phyloP scores from a whole-genome alignment of 2,329 filamentous ascomycete species.

The Ophiostoma pallidulum region DNA sequence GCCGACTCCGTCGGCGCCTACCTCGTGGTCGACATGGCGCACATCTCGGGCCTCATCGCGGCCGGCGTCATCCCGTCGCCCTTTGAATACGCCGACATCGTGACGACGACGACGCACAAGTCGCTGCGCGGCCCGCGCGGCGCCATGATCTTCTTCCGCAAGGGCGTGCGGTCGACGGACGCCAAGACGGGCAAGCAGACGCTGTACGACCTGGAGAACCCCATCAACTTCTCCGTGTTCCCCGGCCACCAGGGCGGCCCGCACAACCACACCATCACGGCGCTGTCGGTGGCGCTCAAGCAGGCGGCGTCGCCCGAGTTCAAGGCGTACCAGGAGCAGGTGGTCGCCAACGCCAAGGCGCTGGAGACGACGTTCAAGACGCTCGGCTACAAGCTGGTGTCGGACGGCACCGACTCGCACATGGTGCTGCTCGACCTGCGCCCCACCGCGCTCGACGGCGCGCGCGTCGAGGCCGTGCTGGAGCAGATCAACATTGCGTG shows the following conservation, averaged over 20 bases:
- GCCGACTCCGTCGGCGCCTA: slow-evolving; percentile 90
- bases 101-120: slow-evolving; percentile 99
- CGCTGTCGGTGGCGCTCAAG: slow-evolving; percentile 86
- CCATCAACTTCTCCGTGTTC: slow-evolving; percentile 99
- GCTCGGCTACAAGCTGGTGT: slow-evolving; percentile 88
- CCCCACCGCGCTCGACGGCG: slow-evolving; percentile 77
- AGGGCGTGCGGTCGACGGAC: slow-evolving; percentile 83
- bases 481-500: slow-evolving; percentile 98
- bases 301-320: slow-evolving; percentile 88
- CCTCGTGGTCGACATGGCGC: slow-evolving; percentile 94
- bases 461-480: slow-evolving; percentile 88
- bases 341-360: slow-evolving; percentile 87
- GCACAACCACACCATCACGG: slow-evolving; percentile 99
- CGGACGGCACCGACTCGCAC: slow-evolving; percentile 94
- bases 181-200: slow-evolving; percentile 84
- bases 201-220: slow-evolving; percentile 85
- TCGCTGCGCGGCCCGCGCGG: slow-evolving; percentile 93
- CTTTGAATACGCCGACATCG: slow-evolving; percentile 86
- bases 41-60: slow-evolving; percentile 93
- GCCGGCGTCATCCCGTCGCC: slow-evolving; percentile 89
- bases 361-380: slow-evolving; percentile 76
- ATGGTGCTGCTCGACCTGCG: slow-evolving; percentile 94
- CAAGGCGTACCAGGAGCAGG: slow-evolving; percentile 86
- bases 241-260: slow-evolving; percentile 97
- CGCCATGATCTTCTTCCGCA: slow-evolving; percentile 99